Base-by-base conservation (phyloP, 177 flowering plant species). In the Vitis hybrid region DNA sequence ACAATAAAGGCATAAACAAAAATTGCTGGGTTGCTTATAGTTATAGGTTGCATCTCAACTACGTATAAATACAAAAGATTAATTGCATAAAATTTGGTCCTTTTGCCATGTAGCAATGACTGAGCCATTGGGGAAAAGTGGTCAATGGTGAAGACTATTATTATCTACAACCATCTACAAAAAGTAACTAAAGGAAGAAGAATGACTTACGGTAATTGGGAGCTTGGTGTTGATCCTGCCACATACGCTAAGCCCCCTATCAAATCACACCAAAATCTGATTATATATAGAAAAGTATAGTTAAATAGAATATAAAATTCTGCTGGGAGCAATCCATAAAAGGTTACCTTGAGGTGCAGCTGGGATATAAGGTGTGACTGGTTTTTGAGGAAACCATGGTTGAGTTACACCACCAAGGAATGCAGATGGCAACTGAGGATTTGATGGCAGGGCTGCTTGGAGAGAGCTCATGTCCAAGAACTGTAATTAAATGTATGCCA, bases 381-480 rank as follows among this genome's bases (percentile, higher is more conserved):
- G 67, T 81, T 86, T 75, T 72, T 81, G 88, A 52, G 87, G 78
- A 78, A 89, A 81, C 99, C 97, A 91, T 62, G 91, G 80, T 46
- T 87, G 74, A 71, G 71, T 65, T 19, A 79, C 64, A 71, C 81
- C 89, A 74, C 75, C 84, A 30, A 76, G 60, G 57, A 82, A 86
- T 62, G 86, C 32, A 60, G 91, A 49, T 62, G 85, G 79, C 72
- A 76, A 66, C 62, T 77, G 78, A 35, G 81, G 61, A 80, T 75
- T 77, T n/a, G 97, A 97, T n/a, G 97, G 97, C 65, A 94, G 75
- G 46, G 91, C 88, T 52, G 88, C 77, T 75, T 91, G 91, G 76
- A 92, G 76, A 52, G 97, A 81, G 72, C 83, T 85, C 94, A 92
- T 88, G 78, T 88, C 89, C 77, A 87, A 80, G 76, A 91, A 89